Base-by-base conservation (phyloP, 2,329 filamentous ascomycete species). In the Balansia obtecta region DNA sequence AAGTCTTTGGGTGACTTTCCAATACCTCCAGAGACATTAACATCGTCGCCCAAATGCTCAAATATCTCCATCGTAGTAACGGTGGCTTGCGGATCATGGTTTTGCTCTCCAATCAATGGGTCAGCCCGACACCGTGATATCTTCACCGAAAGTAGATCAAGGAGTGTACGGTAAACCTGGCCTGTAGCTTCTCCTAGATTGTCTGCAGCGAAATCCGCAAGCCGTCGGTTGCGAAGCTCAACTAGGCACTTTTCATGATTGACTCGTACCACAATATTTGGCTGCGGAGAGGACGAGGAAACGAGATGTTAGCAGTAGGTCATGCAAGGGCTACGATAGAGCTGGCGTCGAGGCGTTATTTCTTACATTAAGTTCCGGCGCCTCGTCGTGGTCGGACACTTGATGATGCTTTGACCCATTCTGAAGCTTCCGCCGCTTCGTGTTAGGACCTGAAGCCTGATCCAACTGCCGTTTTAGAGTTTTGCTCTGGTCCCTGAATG, bases 231-330 rank as follows among this genome's bases (percentile, higher is more conserved):
- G 51, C 91, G 86, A 55, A 95, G 73, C 46, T 86, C 82, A 10
- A 96, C 86, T 7, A 84, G 73, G 52, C 88, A 87, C 65, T 91
- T 94, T 50, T 90, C 85, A 60, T 88, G 84, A 62, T 95, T 96
- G 50, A 96, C 73, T 30, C 84, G 80, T 46, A 97, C 72, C 37
- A 90, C 75, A 55, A 89, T 72, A 52, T 85, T 78, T 46, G 80
- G 77, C 83, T 94, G 61, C 32, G n/a, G 7, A 12, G 40, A 7
- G 13, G 39, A 15, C 7, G 42, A 43, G 7, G 8, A 4, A 15
- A 40, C n/a, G 20, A 18, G 20, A 20, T 7, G 30, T 53, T 46
- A 53, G 50, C 34, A 47, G 2, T n/a, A 1, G 16, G 20, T n/a
- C 1, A 27, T 15, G 27, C 40, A 33, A 37, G n/a, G n/a, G 34